These are phyloP conservation scores for Clarireedia homoeocarpa DNA, from an alignment of 2,329 filamentous ascomycete species.

Conservation along the genomic window DNA sequence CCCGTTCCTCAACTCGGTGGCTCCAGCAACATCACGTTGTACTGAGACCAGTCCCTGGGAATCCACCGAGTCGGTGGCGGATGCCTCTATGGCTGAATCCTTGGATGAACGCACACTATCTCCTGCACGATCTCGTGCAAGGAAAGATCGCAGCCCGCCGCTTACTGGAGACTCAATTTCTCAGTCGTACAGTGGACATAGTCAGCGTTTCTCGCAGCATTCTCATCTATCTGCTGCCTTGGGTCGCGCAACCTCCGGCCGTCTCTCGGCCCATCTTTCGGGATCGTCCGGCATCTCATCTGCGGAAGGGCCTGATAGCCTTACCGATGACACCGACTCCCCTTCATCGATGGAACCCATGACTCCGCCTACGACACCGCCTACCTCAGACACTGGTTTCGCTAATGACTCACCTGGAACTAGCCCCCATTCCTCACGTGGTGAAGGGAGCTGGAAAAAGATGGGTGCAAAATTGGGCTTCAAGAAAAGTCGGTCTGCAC, in stretches of 20 bases:
- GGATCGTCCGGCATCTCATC: constrained; percentile 37
- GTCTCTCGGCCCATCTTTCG: constrained; percentile 22
- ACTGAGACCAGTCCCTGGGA: constrained; percentile 25
- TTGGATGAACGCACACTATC: constrained; percentile 25
- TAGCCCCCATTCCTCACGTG: constrained; percentile 18
- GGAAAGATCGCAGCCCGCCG: constrained; percentile 24
- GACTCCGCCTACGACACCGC: constrained; percentile 68
- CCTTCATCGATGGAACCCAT: constrained; percentile 52
- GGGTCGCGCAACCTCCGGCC: constrained; percentile 14
- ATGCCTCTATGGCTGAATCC: constrained; percentile 23
- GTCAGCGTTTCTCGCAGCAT: constrained; percentile 24
- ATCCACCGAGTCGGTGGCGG: constrained; percentile 26
- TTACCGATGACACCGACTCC: constrained; percentile 53
- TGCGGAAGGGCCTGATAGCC: constrained; percentile 40
- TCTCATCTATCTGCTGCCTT: constrained; percentile 25
- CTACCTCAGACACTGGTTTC: constrained; percentile 42
- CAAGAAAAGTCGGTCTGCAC: constrained; percentile 41
- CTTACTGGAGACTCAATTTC: constrained; percentile 16
- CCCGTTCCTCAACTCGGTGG: constrained; percentile 66
- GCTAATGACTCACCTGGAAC: constrained; percentile 21
- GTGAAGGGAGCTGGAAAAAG: constrained; percentile 49
- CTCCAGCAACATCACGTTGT: constrained; percentile 17
- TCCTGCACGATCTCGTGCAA: constrained; percentile 16
- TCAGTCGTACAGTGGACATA: constrained; percentile 17
- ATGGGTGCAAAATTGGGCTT: constrained; percentile 54